Base-by-base conservation (phyloP, 1,139 yeast species). In the Yamadazyma spencermartinsiae region DNA sequence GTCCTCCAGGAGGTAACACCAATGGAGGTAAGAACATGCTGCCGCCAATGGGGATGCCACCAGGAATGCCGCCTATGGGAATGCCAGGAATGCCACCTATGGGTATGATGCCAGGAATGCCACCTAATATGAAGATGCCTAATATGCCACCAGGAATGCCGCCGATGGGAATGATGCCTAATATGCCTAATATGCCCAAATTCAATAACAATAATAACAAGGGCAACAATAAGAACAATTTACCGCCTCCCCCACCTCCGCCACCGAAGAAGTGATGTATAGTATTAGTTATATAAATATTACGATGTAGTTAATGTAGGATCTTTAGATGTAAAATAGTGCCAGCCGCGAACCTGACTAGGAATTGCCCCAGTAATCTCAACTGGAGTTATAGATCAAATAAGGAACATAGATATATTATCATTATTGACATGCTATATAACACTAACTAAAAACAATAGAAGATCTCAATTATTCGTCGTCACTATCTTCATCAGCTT, bases 401-500 rank as follows among this genome's bases (percentile, higher is more conserved):
- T 11, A 20, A 32, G 15, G 15, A 35, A 17, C 20, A 16, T 25
- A 19, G n/a, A n/a, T n/a, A n/a, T n/a, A n/a, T n/a, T n/a, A n/a
- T n/a, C n/a, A n/a, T n/a, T n/a, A n/a, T n/a, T n/a, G n/a, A n/a
- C n/a, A n/a, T n/a, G n/a, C n/a, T n/a, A n/a, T n/a, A n/a, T n/a
- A n/a, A n/a, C n/a, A n/a, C n/a, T n/a, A n/a, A n/a, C n/a, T 15
- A 25, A 15, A 17, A 19, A 31, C 34, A 27, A 4, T 4, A 7
- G 12, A 23, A 11, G 20, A 19, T 15, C 21, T 26, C 25, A 36
- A 20, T 44, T 65, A 65, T 46, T 79, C 81, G 46, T 83, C 92
- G 52, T 84, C 86, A 54, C 68, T 60, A 54, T 70, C 76, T 54
- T 70, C 76, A 50, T 89, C 98, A 43, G 98, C 98, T 63, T 86